These are phyloP conservation scores for Penicillium sp. DNA, from an alignment of 2,329 filamentous ascomycete species.

Conservation along the genomic window DNA sequence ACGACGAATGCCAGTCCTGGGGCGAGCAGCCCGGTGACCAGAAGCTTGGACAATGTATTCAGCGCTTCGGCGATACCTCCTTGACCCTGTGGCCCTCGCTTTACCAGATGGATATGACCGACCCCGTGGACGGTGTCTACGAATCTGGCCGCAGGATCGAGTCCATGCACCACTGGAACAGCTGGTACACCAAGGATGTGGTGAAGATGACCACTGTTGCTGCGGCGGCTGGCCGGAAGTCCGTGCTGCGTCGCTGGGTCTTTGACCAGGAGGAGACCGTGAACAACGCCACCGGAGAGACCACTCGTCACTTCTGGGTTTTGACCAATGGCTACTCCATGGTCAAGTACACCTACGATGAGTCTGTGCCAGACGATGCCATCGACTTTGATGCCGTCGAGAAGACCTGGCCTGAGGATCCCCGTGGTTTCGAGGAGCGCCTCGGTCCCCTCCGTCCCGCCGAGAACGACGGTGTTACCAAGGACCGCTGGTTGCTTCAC, in stretches of 20 bases:
- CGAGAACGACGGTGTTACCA: constrained; percentile 40
- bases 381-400: constrained; percentile 46
- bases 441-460: constrained; percentile 42
- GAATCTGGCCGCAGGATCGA: constrained; percentile 47
- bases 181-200: constrained; percentile 47
- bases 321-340: constrained; percentile 47
- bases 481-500: constrained; percentile 43
- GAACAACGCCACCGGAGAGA: constrained; percentile 36
- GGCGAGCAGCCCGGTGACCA: constrained; percentile 46
- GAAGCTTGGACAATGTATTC: constrained; percentile 46
- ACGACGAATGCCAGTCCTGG: constrained; percentile 45
- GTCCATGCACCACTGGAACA: constrained; percentile 47
- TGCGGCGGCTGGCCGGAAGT: constrained; percentile 42
- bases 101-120: constrained; percentile 47
- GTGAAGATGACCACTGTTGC: constrained; percentile 46
- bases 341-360: constrained; percentile 43
- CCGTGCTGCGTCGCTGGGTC: constrained; percentile 46
- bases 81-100: constrained; percentile 45
- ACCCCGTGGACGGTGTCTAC: constrained; percentile 43
- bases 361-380: constrained; percentile 37
- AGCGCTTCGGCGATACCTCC: constrained; percentile 39
- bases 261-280: constrained; percentile 43
- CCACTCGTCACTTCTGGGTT: constrained; percentile 43
- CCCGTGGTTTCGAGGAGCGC: constrained; percentile 41
- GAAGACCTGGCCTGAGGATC: constrained; percentile 47